Base-by-base conservation (phyloP, 805 yeast species). In the Diddensiella transvaalensis region DNA sequence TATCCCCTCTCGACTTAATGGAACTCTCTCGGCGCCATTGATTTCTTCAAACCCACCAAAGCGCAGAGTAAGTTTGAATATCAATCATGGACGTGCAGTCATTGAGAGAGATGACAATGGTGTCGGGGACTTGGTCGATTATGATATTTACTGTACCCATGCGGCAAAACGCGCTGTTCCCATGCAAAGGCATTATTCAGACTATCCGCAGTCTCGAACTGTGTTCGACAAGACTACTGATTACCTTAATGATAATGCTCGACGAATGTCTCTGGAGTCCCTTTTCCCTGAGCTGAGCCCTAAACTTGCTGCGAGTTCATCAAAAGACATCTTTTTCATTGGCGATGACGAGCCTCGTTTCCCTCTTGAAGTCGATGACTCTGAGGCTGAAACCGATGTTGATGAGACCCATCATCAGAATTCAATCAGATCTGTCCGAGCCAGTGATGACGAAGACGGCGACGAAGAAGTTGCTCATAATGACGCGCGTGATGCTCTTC, bases 251-350 rank as follows among this genome's bases (percentile, higher is more conserved):
- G 51, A 48, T 35, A 29, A 22, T 17, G 48, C 42, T 2, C 43
- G 56, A 3, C 21, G 54, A 36, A 53, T 42, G 47, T 50, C 54
- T 3, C 41, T 53, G 22, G 56, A 53, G 38, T 42, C 51, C 21
- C 44, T 53, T 17, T 53, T 53, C 47, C 56, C 56, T 1, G 54
- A 50, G 33, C 37, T 50, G 44, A 40, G 44, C 26, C 50, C 50
- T 19, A 26, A 23, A 26, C 32, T 26, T 13, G 32, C 32, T 8
- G 32, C 32, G 8, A n/a, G 17, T 15, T 19, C 23, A 22, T 8
- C 32, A 8, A 26, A 26, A 13, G 32, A 26, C 32, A 26, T 26
- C 13, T 26, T 26, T 13, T 26, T 26, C 13, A 26, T 26, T 26
- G 32, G 32, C 13, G 32, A 26, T 26, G 32, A 26, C 13, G 32